Base-by-base conservation (phyloP, 179 eudicot species). In the Silene coronaria region DNA sequence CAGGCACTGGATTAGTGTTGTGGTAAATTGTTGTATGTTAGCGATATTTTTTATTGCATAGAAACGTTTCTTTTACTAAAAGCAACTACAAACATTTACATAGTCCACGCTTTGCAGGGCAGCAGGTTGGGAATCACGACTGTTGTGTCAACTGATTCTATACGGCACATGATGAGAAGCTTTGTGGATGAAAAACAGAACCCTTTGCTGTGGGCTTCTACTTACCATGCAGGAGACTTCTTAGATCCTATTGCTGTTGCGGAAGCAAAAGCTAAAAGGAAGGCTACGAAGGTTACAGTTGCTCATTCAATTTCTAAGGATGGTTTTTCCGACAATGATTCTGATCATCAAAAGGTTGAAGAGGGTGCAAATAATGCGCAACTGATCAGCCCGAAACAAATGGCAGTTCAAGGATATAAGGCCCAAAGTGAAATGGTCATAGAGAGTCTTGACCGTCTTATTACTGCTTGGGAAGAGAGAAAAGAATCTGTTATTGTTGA, bases 391-490 rank as follows among this genome's bases (percentile, higher is more conserved):
- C 83, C 90, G 36, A 92, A 87, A 73, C 94, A 88, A 87, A 89
- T 94, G 96, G 97, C 98, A 0, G 63, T 94, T 48, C 97, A 94
- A 82, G 98, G 98, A 60, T 94, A 82, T 70, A 92, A 92, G 87
- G 98, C 98, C 81, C 98, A 94, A 67, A 94, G 98, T 87, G 98
- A 94, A 82, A 94, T 94, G 98, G 97, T 94, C 53, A 94, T 94
- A 78, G 98, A 94, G 76, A 90, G 96, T 82, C 97, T 94, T 76
- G 98, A 94, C 75, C 88, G 96, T 26, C 81, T 94, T 70, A 87
- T 94, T 46, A 92, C 92, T 82, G 88, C 89, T 28, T 94, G 98
- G 98, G 98, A 94, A 85, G 96, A 94, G 61, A 74, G 98, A 75
- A 94, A 90, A 75, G 97, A 94, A 81, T 94, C 96, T 57, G 98